Base-by-base conservation (phyloP, 1,284 basidiomycete genomes). In the Fistulina hepatica region DNA sequence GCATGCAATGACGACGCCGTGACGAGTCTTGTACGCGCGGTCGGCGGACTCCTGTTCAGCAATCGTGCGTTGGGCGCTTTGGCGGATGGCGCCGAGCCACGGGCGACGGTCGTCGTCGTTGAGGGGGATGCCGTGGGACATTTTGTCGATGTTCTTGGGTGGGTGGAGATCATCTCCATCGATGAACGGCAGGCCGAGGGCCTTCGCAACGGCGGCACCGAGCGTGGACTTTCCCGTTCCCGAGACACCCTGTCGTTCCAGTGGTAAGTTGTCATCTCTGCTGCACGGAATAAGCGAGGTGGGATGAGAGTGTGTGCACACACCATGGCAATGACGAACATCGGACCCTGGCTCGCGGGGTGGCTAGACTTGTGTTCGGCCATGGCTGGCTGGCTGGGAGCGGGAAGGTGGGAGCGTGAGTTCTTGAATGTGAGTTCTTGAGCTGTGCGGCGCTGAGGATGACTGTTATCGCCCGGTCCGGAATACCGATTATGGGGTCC, bases 131-230 rank as follows among this genome's bases (percentile, higher is more conserved):
- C 90, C 89, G 1, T 59, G 52, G 2, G 78, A 69, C 92, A 97
- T 97, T 68, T 97, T 97, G 21, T 71, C 80, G 32, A 95, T 74
- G 57, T 95, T 95, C 5, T 69, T 56, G 10, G 65, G 52, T 0
- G 92, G 85, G 54, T 97, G 93, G 24, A 97, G 67, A 44, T 85
- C 80, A 56, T 97, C 93, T 25, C 85, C 93, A 52, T 97, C 93
- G 44, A 91, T 65, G 60, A 89, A 94, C 0, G 89, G 77, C 41
- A 88, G 51, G 6, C 56, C 55, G 39, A 92, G 67, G 11, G 65
- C 62, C 24, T 60, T 50, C 10, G 83, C 72, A 19, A 94, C 63
- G 3, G 76, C 73, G 3, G 53, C 47, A 0, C 84, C 91, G 7
- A 94, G 68, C 0, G 91, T 94, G 3, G 85, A 84, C 59, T 95